Conservation (phyloP, 2,329 filamentous ascomycete genomes). For the Xylaria arbuscula region DNA sequence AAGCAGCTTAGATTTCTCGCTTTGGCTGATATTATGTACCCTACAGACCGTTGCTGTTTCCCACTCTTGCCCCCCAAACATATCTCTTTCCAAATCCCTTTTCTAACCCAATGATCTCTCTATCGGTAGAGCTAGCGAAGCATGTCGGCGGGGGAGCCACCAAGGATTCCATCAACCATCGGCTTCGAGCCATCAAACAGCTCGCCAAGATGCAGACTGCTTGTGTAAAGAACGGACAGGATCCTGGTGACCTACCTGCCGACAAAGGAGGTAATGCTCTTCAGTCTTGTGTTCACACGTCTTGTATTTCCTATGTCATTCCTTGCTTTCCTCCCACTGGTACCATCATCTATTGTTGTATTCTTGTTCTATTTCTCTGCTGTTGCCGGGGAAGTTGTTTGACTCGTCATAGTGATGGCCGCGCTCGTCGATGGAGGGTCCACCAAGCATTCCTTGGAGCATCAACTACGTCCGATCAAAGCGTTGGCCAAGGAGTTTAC, state of each 20-base stretch:
- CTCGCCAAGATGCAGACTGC: slow-evolving; percentile 52
- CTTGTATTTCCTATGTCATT: slow-evolving; percentile 4
- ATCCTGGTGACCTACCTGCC: slow-evolving; percentile 51
- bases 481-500: slow-evolving; percentile 53
- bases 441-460: slow-evolving; percentile 60
- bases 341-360: no score
- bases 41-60: background rate
- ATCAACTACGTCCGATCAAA: slow-evolving; percentile 62
- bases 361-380: slow-evolving; percentile 7
- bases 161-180: slow-evolving; percentile 52
- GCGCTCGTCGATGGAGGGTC: slow-evolving; percentile 57
- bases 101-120: slow-evolving; percentile 27
- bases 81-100: background rate
- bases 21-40: background rate
- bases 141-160: slow-evolving; percentile 51
- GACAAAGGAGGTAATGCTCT: slow-evolving; percentile 53
- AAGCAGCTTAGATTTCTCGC: slow-evolving; percentile 47
- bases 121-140: slow-evolving; percentile 41
- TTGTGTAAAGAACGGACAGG: slow-evolving; percentile 46
- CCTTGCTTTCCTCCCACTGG: slow-evolving; percentile 10
- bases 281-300: slow-evolving; percentile 15
- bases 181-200: slow-evolving; percentile 54
- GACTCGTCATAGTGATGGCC: slow-evolving; percentile 29
- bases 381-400: slow-evolving; percentile 17
- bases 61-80: background rate